Evolutionary conservation across 176 grass and related monocot species (phyloP).

Genomic region (Aegilops umbellulata): DNA sequence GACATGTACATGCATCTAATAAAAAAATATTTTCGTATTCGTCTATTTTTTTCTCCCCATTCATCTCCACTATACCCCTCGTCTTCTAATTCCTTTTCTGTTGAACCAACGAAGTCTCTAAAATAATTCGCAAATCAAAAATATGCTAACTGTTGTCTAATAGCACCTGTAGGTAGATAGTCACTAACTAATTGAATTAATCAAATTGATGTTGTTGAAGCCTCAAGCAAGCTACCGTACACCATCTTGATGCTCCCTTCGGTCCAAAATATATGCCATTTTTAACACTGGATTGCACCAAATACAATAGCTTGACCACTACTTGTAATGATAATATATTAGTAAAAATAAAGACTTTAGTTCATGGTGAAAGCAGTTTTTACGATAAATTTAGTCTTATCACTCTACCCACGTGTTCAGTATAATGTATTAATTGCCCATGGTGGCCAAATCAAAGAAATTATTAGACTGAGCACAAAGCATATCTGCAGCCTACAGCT

Average conservation of each 20-base stretch:
- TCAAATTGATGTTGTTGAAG: not conserved
- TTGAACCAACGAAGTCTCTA: too few species aligned
- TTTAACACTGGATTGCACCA: not conserved
- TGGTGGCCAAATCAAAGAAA: too few species aligned
- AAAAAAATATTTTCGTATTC: too few species aligned
- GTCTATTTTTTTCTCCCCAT: too few species aligned
- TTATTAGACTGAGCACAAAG: not conserved
- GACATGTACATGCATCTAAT: too few species aligned
- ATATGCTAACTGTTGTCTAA: too few species aligned
- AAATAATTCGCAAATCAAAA: too few species aligned
- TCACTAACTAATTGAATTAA: not conserved
- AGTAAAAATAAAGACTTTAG: not conserved
- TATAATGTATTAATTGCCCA: not conserved
- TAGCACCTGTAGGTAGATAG: not conserved
- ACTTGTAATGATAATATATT: not conserved
- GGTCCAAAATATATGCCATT: not conserved
- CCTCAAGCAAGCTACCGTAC: not conserved
- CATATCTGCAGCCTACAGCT: not conserved
- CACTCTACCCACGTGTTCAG: too few species aligned
- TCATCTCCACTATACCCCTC: too few species aligned
- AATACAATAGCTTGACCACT: not conserved
- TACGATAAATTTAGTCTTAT: too few species aligned
- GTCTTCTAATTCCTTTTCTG: too few species aligned
- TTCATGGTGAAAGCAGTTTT: not conserved
- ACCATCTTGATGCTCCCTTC: not conserved